Evolutionary conservation across 441 rosid genomes (phyloP).

Genomic region (Francoa sonchifolia): DNA sequence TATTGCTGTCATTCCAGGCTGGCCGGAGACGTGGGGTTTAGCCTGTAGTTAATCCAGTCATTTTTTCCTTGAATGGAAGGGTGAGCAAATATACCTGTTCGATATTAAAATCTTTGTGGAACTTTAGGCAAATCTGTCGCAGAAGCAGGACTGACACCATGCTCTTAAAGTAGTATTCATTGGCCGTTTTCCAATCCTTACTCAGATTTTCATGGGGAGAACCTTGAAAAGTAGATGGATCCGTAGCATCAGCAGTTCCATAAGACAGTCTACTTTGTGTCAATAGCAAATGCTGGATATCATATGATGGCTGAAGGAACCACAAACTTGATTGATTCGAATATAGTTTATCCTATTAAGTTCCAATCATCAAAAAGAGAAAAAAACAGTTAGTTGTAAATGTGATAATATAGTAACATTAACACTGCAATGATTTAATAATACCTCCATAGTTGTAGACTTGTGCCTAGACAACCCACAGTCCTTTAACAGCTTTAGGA

Average conservation of each 20-base stretch:
- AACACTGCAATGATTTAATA: too few relatives aligned
- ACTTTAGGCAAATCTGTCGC: constrained; percentile 51
- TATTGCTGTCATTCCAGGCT: too few relatives aligned
- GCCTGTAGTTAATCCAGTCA: too few relatives aligned
- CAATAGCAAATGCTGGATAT: constrained; percentile 53
- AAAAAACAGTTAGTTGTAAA: constrained; percentile 7
- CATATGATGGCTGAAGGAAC: constrained; percentile 65
- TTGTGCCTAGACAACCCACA: constrained; percentile 76
- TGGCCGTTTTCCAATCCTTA: constrained; percentile 51
- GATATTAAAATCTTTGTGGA: constrained; percentile 58
- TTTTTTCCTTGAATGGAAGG: too few relatives aligned
- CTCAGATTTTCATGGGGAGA: constrained; percentile 23
- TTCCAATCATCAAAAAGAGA: constrained; percentile 11
- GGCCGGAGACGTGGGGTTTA: too few relatives aligned
- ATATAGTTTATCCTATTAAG: constrained; percentile 26
- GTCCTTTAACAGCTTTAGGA: constrained; percentile 61
- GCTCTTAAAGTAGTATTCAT: constrained; percentile 76
- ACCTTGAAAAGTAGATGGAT: constrained; percentile 19
- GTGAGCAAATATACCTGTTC: constrained; percentile 48
- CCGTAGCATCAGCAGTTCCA: constrained; percentile 17
- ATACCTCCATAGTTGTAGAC: constrained; percentile 57
- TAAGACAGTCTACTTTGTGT: constrained; percentile 26
- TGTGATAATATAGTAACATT: too few relatives aligned
- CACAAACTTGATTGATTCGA: constrained; percentile 44
- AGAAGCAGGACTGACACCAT: constrained; percentile 64